Evolutionary conservation across 768 basidiomycete genomes (phyloP), one percentile per base, ranked within the genome.

Genomic region (Leccinum arenicola): DNA sequence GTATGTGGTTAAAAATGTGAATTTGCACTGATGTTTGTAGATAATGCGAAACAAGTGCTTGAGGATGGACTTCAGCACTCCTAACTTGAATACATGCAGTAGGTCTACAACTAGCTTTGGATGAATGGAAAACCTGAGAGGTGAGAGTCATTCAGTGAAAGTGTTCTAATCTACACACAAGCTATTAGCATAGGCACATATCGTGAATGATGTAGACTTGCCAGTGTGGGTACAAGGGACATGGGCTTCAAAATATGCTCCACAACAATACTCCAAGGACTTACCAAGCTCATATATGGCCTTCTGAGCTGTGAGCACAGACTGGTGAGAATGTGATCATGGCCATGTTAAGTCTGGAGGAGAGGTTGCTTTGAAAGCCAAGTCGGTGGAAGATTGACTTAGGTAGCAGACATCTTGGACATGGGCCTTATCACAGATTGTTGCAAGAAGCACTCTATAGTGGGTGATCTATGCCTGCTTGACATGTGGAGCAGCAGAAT

Each of bases 381-480:
- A 69, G 53, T 2, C 12, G 48, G 4, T 59, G 19, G 6, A 74
- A 66, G 0, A 50, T 27, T 0, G 52, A 33, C 36, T 68, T 68
- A 25, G 25, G 25, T 25, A 25, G 25, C 25, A 27, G 27, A 27
- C 27, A 27, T 27, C 27, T 27, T 27, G 27, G 27, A 27, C 27
- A 27, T 27, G 27, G 27, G 27, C 27, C 27, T 27, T 27, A 27
- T 27, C 27, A 27, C 27, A 8, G 27, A 27, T 27, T 27, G 27
- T 27, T 27, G 27, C 27, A 27, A 27, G 27, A 27, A 27, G 27
- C 27, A 27, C 27, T 27, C 27, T 27, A 27, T 27, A 27, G 27
- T 27, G 27, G 27, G 7, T 27, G 27, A 27, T 27, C 27, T 27
- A 27, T 27, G 27, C 27, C 27, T 27, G 27, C 27, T 27, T 27